Conservation (phyloP, 2,329 filamentous ascomycete species). For the Aspergillus ibericus region DNA sequence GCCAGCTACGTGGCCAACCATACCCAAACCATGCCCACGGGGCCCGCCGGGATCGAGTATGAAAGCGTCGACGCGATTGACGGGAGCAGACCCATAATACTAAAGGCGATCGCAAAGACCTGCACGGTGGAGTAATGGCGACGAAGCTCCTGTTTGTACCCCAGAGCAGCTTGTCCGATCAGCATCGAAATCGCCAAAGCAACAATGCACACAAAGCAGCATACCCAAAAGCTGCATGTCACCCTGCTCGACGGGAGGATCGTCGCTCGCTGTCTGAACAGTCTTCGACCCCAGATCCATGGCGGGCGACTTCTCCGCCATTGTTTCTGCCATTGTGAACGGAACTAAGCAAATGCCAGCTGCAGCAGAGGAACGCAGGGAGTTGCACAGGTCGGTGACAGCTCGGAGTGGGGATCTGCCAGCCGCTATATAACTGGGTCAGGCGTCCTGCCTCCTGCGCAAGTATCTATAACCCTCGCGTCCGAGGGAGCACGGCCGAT, state of each 20-base stretch:
- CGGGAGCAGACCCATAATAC: slow-evolving; percentile 61
- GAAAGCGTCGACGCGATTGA: slow-evolving; percentile 60
- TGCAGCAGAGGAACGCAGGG: background rate
- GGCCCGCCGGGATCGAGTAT: slow-evolving; percentile 60
- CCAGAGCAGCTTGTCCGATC: slow-evolving; percentile 31
- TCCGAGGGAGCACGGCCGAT: background rate
- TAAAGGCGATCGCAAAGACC: slow-evolving; percentile 60
- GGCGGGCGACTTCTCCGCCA: background rate
- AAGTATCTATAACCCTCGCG: background rate
- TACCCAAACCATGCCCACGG: slow-evolving; percentile 63
- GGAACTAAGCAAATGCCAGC: background rate
- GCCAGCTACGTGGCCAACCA: background rate
- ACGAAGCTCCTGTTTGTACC: slow-evolving; percentile 61
- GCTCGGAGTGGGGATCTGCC: too few relatives aligned
- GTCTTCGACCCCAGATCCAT: background rate
- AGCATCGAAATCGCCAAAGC: background rate
- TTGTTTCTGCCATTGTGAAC: too few relatives aligned
- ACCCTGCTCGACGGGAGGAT: slow-evolving; percentile 11
- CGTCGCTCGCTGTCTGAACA: background rate
- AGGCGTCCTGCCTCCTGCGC: background rate
- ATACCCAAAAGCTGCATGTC: slow-evolving; percentile 28
- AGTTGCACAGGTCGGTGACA: too few relatives aligned
- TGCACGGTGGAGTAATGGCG: slow-evolving; percentile 62
- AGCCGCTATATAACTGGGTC: background rate
- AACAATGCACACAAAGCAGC: background rate